Conservation (phyloP, 192 early-diverging fungal species). For the Borealophlyctis nickersoniae region DNA sequence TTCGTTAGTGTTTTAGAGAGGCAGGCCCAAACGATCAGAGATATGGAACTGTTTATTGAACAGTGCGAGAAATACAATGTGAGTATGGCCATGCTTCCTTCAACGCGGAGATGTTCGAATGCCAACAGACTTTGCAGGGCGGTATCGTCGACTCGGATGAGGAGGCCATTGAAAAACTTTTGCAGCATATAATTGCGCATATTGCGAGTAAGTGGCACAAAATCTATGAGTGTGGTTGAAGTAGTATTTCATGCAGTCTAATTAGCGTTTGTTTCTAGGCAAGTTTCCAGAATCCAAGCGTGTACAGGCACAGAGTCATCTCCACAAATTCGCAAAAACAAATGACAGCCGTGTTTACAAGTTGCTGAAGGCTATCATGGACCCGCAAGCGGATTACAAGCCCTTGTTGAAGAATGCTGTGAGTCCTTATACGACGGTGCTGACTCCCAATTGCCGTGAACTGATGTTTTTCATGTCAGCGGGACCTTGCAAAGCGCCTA, state of each 20-base stretch:
- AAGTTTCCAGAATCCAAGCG: conserved; percentile 66
- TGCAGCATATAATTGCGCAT: conserved; percentile 51
- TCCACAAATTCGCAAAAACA: conserved; percentile 69
- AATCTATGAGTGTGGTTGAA: conserved; percentile 9
- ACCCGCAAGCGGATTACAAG: conserved; percentile 65
- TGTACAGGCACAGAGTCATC: conserved; percentile 38
- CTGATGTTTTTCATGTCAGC: conserved; percentile 35
- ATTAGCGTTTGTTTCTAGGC: conserved; percentile 1
- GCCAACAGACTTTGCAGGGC: conserved; percentile 26
- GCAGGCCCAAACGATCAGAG: conserved; percentile 62
- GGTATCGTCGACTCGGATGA: conserved; percentile 39
- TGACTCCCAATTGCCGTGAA: conserved; percentile 3
- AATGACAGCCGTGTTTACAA: conserved; percentile 67
- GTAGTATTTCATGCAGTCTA: too few species aligned
- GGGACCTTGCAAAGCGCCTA: conserved; percentile 64
- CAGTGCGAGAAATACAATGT: conserved; percentile 64
- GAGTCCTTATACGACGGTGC: conserved; percentile 15
- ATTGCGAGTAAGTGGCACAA: conserved; percentile 50
- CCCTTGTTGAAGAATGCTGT: conserved; percentile 64
- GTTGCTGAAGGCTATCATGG: conserved; percentile 70
- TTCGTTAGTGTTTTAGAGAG: conserved; percentile 74
- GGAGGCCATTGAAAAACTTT: conserved; percentile 42
- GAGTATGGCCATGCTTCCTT: conserved; percentile 24
- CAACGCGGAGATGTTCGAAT: conserved; percentile 1
- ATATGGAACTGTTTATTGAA: conserved; percentile 57